Conservation (phyloP, 2,329 filamentous ascomycete species). For the Exserohilum rostratum region DNA sequence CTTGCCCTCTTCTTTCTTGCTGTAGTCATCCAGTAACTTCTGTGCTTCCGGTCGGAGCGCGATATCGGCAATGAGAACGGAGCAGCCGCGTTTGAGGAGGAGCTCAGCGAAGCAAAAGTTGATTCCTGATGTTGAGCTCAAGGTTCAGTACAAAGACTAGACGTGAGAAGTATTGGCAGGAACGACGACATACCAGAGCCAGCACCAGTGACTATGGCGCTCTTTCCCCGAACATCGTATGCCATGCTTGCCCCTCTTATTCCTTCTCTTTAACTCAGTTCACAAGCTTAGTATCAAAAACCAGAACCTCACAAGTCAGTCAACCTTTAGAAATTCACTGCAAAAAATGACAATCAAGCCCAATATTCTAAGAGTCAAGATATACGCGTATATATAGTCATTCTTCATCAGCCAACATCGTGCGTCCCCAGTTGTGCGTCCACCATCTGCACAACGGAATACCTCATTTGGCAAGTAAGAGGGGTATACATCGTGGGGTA, state of each 20-base stretch:
- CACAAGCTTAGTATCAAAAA: not conserved
- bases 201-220: slow-evolving; percentile 57
- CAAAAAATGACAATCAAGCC: not conserved
- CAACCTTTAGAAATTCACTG: not conserved
- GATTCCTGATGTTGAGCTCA: slow-evolving; percentile 48
- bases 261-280: not conserved
- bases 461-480: slow-evolving; percentile 18
- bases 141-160: not conserved
- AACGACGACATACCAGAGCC: slow-evolving; percentile 40
- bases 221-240: slow-evolving; percentile 53
- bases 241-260: too few species aligned
- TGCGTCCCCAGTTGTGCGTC: too few species aligned
- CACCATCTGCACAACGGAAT: slow-evolving; percentile 19
- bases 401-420: too few species aligned
- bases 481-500: slow-evolving; percentile 26
- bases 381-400: too few species aligned
- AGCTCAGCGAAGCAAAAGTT: slow-evolving; percentile 54
- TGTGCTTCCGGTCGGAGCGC: slow-evolving; percentile 56
- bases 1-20: slow-evolving; percentile 14
- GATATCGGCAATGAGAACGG: slow-evolving; percentile 57
- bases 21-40: slow-evolving; percentile 46
- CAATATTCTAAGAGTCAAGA: not conserved
- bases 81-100: slow-evolving; percentile 54
- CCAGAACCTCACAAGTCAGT: not conserved
- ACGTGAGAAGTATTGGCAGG: not conserved